A percentile compares a stretch with the other conserved stretches of the same genome.
phyloP scores from a whole-genome alignment of 2,329 filamentous ascomycete genomes.

The Xylariales sp. region DNA sequence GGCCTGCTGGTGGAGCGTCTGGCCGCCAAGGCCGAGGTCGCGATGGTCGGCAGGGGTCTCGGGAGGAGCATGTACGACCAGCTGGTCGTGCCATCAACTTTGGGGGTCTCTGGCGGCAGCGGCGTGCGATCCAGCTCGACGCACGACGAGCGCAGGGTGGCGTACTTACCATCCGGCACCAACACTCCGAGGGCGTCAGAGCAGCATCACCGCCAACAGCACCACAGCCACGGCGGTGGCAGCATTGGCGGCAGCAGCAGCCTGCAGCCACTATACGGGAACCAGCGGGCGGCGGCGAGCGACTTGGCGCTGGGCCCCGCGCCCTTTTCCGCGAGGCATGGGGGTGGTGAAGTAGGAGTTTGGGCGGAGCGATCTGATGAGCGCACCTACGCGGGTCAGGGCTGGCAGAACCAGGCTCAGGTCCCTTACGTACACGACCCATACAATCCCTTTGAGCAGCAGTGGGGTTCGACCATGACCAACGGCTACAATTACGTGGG shows the following conservation, averaged over 20 bases:
- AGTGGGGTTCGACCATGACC: background rate
- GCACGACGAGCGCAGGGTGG: constrained; percentile 1
- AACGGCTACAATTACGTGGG: background rate
- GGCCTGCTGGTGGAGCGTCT: constrained; percentile 63
- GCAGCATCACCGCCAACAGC: background rate
- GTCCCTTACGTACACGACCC: constrained; percentile 6
- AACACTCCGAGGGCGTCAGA: background rate
- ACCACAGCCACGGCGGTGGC: background rate
- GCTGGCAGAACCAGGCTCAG: background rate
- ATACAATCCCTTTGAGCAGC: background rate
- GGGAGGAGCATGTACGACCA: constrained; percentile 56
- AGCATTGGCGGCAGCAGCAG: background rate
- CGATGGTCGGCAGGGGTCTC: constrained; percentile 49
- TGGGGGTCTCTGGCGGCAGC: background rate
- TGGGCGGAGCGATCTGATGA: constrained; percentile 1
- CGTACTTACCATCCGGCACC: background rate
- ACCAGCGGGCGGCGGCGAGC: constrained; percentile 8
- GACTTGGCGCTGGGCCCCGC: constrained; percentile 5
- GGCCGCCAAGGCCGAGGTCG: constrained; percentile 20
- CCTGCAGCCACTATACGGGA: constrained; percentile 1
- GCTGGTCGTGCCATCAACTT: constrained; percentile 24
- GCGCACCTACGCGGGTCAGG: background rate
- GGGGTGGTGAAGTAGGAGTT: too few relatives aligned
- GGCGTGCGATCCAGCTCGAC: background rate
- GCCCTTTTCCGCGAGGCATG: background rate